These are phyloP conservation scores for Ogataea polymorpha DNA, from an alignment of 805 yeast genomes.

Conservation along the genomic window DNA sequence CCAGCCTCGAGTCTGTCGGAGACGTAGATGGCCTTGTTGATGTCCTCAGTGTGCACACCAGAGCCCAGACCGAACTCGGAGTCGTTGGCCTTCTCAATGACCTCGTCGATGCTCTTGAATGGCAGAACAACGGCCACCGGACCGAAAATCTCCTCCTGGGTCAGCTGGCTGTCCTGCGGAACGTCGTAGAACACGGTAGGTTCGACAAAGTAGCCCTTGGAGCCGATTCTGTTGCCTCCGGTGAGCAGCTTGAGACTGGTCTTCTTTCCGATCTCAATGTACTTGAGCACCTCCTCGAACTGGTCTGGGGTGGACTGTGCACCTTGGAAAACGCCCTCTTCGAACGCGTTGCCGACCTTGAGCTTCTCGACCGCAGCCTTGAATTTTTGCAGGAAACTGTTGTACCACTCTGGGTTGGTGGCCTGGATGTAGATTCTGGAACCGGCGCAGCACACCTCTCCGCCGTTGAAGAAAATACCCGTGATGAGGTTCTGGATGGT, in stretches of 20 bases:
- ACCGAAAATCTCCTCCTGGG: constrained; percentile 89
- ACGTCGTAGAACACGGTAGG: constrained; percentile 91
- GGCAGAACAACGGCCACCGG: constrained; percentile 79
- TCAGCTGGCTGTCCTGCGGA: constrained; percentile 66
- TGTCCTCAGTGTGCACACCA: constrained; percentile 73
- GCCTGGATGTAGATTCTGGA: constrained; percentile 78
- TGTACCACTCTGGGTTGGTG: constrained; percentile 55
- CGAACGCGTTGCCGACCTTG: constrained; percentile 80
- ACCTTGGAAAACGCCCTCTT: constrained; percentile 66
- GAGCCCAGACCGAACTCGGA: constrained; percentile 85
- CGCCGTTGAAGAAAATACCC: constrained; percentile 85
- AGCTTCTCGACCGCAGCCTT: constrained; percentile 44
- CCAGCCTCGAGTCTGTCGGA: constrained; percentile 71
- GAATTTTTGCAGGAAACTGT: constrained; percentile 58
- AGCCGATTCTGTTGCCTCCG: constrained; percentile 78
- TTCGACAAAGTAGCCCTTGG: constrained; percentile 66
- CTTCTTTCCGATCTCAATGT: constrained; percentile 59
- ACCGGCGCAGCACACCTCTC: constrained; percentile 93
- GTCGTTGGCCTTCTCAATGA: constrained; percentile 68
- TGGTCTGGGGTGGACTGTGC: constrained; percentile 71
- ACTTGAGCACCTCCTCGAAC: constrained; percentile 60
- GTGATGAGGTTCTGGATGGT: constrained; percentile 66
- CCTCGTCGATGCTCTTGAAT: constrained; percentile 73
- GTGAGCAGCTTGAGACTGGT: constrained; percentile 71
- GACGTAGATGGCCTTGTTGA: constrained; percentile 63